Evolutionary conservation across 1,284 basidiomycete genomes (phyloP), one percentile per base, ranked within the genome.

Genomic region (Heterobasidion occidentale): DNA sequence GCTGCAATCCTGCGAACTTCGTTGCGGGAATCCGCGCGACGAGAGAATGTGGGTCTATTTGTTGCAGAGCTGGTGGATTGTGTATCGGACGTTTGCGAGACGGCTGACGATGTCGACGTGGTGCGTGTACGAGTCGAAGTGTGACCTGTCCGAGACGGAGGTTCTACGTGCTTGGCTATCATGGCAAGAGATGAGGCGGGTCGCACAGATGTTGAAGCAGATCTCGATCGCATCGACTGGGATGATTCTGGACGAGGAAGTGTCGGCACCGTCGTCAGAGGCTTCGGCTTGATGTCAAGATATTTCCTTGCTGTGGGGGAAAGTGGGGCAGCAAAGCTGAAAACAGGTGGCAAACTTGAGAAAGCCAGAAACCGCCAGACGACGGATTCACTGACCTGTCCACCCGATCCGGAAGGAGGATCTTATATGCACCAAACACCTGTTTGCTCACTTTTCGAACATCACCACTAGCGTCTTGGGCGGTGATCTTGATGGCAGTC

Each of bases 241-340:
- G 67, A 64, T 17, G 67, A 71, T 57, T 59, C 57, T 5, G 70
- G 68, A 0, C 70, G 65, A 9, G 67, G 68, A 1, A 67, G 66
- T 2, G 66, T 60, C 44, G 59, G 61, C 3, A 56, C 34, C 3
- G 64, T 52, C 1, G 65, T 60, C 7, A 63, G 27, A 9, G 56
- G 46, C 42, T 54, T 60, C 7, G 63, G 51, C 58, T 77, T 77
- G 53, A 92, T 76, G 59, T 88, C 83, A 3, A 93, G 80, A 67
- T 92, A 92, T 68, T 90, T 90, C 63, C 79, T 85, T 55, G 83
- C 83, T 1, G 81, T 86, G 4, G 91, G 90, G 2, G 87, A 86
- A 19, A 93, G 75, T 5, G 89, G 89, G 3, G 76, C 75, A 14
- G 80, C 77, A 64, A 93, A 92, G 51, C 91, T 92, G 61, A 19